Base-by-base conservation (phyloP, 2,329 filamentous ascomycete species). In the Phyllosticta citribraziliensis region DNA sequence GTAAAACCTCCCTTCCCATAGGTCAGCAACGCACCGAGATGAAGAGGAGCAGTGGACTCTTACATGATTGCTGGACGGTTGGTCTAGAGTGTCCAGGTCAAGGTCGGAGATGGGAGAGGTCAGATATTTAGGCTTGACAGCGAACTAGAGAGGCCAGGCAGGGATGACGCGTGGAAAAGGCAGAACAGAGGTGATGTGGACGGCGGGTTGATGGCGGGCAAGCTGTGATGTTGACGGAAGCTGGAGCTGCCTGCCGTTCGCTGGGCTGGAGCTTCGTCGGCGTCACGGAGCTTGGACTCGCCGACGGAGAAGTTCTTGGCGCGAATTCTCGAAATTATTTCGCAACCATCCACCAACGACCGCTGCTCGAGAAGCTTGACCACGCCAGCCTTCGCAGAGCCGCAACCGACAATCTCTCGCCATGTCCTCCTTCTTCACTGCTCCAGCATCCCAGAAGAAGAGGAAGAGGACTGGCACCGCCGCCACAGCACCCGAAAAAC, bases 401-500 rank as follows among this genome's bases (percentile, higher is more conserved):
- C 52, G 53, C 24, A 35, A 40, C 53, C 25, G 19, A 20, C 35
- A 12, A 6, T 14, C 12, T 24, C 25, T 60, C 64, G 62, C 66
- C 57, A 74, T 73, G 72, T 62, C 61, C 51, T 96, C 93, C 50
- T 99, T 97, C 77, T 99, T 99, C 77, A 96, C 92, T 57, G 80
- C 88, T 50, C 91, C 94, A 5, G 88, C 88, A 51, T 88, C 88
- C 57, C 88, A 93, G 71, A 90, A 89, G 78, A 97, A 97, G 82
- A 83, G 94, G 69, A 97, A 97, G 81, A 83, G 92, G 62, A 62
- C 72, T 47, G 70, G 79, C 6, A 74, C 78, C 61, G 80, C 81
- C 25, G 71, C 78, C 17, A 80, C 84, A 57, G 74, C 74, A 5
- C 81, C 84, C 1, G 85, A 85, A 73, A 88, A 86, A 70, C 79